phyloP scores from a whole-genome alignment of 768 basidiomycete species.

The Infundibulicybe gibba region DNA sequence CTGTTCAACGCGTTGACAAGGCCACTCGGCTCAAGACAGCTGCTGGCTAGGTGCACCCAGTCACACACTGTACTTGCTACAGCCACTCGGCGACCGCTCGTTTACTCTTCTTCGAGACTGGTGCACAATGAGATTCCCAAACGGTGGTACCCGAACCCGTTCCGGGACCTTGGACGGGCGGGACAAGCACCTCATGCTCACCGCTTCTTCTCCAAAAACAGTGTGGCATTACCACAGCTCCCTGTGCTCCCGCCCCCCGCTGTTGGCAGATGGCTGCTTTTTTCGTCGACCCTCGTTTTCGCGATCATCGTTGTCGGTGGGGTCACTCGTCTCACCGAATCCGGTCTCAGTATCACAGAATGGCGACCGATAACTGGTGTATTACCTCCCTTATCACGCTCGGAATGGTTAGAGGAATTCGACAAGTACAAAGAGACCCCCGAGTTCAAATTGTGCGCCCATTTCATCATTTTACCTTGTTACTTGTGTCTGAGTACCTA shows the following conservation, averaged over 20 bases:
- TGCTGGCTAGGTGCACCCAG: background rate
- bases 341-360: slow-evolving; percentile 96
- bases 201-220: background rate
- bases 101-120: too few relatives aligned
- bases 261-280: slow-evolving; percentile 83
- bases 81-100: too few relatives aligned
- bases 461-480: background rate
- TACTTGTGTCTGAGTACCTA: slow-evolving; percentile 3
- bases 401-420: slow-evolving; percentile 86
- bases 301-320: slow-evolving; percentile 95
- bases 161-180: too few relatives aligned
- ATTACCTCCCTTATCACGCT: slow-evolving; percentile 72
- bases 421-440: slow-evolving; percentile 93
- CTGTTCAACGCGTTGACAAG: slow-evolving; percentile 3
- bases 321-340: slow-evolving; percentile 94
- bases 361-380: slow-evolving; percentile 93
- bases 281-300: slow-evolving; percentile 83
- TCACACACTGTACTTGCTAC: background rate
- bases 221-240: slow-evolving; percentile 17
- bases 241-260: slow-evolving; percentile 63
- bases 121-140: too few relatives aligned
- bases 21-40: background rate
- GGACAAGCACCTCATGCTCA: background rate
- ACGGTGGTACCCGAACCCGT: too few relatives aligned
- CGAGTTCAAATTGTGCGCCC: slow-evolving; percentile 88